Conservation (phyloP, 1,284 basidiomycete species). For the Rhodotorula sp. region DNA sequence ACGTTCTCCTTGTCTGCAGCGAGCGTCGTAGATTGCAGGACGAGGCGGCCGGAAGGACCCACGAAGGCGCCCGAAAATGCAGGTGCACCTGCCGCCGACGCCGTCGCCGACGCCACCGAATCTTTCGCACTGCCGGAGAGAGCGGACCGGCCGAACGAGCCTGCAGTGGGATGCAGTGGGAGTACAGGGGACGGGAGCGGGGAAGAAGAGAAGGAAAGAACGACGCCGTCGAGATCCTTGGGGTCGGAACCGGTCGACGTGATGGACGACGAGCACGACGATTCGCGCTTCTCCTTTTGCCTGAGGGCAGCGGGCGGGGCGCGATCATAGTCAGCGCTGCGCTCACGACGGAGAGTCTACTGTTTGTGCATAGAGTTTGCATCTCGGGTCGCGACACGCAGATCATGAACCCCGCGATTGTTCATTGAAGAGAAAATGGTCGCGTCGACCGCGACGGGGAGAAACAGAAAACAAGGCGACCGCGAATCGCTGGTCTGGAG, state of each 20-base stretch:
- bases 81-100: not conserved
- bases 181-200: conserved; percentile 11
- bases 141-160: not conserved
- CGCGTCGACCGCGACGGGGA: not conserved
- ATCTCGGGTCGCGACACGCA: conserved; percentile 9
- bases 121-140: not conserved
- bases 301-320: conserved; percentile 6
- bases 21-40: not conserved
- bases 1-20: conserved; percentile 29
- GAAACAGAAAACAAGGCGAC: not conserved
- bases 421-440: conserved; percentile 2
- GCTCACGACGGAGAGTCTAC: too few species aligned
- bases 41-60: not conserved
- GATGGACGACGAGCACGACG: conserved; percentile 21
- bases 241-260: conserved; percentile 25
- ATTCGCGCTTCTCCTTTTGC: conserved; percentile 41
- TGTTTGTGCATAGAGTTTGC: not conserved
- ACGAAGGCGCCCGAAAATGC: not conserved
- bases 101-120: not conserved
- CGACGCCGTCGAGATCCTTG: conserved; percentile 32
- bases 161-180: not conserved
- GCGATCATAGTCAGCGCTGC: not conserved
- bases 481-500: not conserved
- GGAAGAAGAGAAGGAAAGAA: conserved; percentile 35
- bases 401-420: conserved; percentile 5